A percentile compares a stretch with the other conserved stretches of the same genome.
phyloP scores from a whole-genome alignment of 169 alveolate species.

The Plasmodium coatneyi region DNA sequence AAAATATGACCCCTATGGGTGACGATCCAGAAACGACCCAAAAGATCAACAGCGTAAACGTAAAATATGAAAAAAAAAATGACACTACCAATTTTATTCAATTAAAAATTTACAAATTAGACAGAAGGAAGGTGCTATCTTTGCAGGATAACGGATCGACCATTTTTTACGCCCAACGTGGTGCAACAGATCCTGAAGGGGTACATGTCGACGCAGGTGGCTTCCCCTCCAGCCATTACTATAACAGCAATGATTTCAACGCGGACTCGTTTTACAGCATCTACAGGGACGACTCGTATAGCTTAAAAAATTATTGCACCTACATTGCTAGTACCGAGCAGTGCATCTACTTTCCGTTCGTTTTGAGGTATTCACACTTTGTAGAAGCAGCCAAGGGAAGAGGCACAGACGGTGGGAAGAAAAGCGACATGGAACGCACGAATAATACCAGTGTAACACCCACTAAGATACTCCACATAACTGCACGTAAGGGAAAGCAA shows the following conservation, averaged over 20 bases:
- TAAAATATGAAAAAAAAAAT: background rate
- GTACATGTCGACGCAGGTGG: background rate
- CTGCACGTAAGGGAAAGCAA: background rate
- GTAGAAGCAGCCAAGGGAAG: background rate
- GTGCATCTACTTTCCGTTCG: slow-evolving; percentile 42
- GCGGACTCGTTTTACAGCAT: slow-evolving; percentile 36
- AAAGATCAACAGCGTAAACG: background rate
- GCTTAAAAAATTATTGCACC: slow-evolving; percentile 11
- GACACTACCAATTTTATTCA: background rate
- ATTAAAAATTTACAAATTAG: slow-evolving; percentile 13
- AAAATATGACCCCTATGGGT: background rate
- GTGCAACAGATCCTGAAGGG: background rate
- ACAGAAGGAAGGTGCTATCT: slow-evolving; percentile 25
- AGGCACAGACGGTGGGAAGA: slow-evolving; percentile 5
- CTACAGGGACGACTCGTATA: slow-evolving; percentile 32
- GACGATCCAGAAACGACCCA: background rate
- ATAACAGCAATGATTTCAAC: slow-evolving; percentile 29
- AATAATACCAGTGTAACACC: background rate
- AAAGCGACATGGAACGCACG: background rate
- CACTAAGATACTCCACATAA: background rate
- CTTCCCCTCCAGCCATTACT: slow-evolving; percentile 16
- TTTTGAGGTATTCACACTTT: background rate
- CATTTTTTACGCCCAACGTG: slow-evolving; percentile 43
- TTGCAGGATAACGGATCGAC: slow-evolving; percentile 47
- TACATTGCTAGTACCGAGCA: slow-evolving; percentile 24